phyloP scores from a whole-genome alignment of 2,329 filamentous ascomycete species.

The Pyrenophora teres region DNA sequence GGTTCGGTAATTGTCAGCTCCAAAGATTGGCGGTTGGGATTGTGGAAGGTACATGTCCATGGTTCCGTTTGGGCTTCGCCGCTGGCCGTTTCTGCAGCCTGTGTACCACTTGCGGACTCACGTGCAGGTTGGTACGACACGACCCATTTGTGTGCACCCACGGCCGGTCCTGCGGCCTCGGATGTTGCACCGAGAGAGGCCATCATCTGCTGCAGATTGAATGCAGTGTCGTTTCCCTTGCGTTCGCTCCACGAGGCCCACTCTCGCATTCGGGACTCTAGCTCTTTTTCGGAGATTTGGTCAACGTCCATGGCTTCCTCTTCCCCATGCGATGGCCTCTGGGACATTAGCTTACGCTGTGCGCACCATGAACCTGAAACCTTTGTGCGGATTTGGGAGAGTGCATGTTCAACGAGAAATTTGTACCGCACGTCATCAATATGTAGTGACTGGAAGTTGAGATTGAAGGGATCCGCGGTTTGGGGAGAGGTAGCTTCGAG shows the following conservation, averaged over 20 bases:
- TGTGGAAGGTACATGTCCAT: conserved; percentile 40
- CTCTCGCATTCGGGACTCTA: conserved; percentile 35
- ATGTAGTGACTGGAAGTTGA: conserved; percentile 8
- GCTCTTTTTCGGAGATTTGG: conserved; percentile 31
- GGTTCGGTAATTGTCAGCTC: conserved; percentile 29
- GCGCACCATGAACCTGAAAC: conserved; percentile 34
- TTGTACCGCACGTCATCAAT: conserved; percentile 33
- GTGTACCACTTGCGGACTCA: conserved; percentile 17
- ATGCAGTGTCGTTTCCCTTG: conserved; percentile 30
- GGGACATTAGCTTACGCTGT: conserved; percentile 30
- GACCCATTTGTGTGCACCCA: conserved; percentile 29
- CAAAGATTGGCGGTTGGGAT: conserved; percentile 30
- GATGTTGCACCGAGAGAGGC: conserved; percentile 34
- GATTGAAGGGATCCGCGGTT: background rate
- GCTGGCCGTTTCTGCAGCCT: conserved; percentile 10
- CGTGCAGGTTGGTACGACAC: conserved; percentile 32
- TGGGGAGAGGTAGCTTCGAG: background rate
- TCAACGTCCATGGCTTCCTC: conserved; percentile 22
- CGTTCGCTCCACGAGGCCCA: conserved; percentile 33
- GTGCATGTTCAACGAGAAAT: conserved; percentile 46
- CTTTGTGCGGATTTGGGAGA: conserved; percentile 40
- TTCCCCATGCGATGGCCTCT: conserved; percentile 19
- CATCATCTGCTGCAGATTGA: conserved; percentile 45
- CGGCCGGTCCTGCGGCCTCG: conserved; percentile 25
- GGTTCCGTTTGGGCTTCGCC: conserved; percentile 21